These are phyloP conservation scores for Dactylellina leptospora DNA, from an alignment of 2,329 filamentous ascomycete genomes.

Conservation along the genomic window DNA sequence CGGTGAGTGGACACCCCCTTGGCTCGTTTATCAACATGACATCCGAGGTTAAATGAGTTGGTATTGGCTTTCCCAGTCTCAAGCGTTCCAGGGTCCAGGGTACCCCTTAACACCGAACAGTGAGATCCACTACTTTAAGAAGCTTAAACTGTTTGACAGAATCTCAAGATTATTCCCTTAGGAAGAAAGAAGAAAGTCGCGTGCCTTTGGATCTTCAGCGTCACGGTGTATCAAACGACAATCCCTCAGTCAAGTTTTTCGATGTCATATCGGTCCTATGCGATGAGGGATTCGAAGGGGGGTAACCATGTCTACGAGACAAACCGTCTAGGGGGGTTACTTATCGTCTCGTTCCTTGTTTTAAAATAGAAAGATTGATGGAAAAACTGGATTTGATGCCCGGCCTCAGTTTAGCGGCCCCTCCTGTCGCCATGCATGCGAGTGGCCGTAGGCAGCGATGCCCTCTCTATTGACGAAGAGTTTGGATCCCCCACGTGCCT, in stretches of 20 bases:
- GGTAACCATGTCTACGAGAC: too few relatives aligned
- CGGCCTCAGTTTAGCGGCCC: slow-evolving; percentile 12
- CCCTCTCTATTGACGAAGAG: slow-evolving; percentile 2
- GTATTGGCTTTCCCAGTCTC: slow-evolving; percentile 13
- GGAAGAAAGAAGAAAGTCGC: slow-evolving; percentile 19
- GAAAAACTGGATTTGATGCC: slow-evolving; percentile 21
- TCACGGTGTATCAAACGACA: not conserved
- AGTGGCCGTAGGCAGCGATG: slow-evolving; percentile 33
- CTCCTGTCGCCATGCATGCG: slow-evolving; percentile 10
- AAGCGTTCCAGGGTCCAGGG: slow-evolving; percentile 5
- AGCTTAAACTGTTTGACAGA: slow-evolving; percentile 50
- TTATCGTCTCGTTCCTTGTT: not conserved
- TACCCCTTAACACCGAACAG: slow-evolving; percentile 27
- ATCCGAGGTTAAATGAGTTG: slow-evolving; percentile 36
- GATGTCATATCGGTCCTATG: too few relatives aligned
- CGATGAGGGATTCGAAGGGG: too few relatives aligned
- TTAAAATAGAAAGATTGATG: slow-evolving; percentile 32
- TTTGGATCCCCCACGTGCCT: slow-evolving; percentile 37
- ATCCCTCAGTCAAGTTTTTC: slow-evolving; percentile 8
- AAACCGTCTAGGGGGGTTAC: not conserved
- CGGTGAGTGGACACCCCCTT: slow-evolving; percentile 9
- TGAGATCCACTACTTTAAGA: slow-evolving; percentile 35
- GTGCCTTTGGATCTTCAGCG: slow-evolving; percentile 8
- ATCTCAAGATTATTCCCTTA: slow-evolving; percentile 11
- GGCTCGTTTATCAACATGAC: slow-evolving; percentile 22